These are phyloP conservation scores for Penicillium manginii DNA, from an alignment of 495 filamentous ascomycete species.

Conservation along the genomic window DNA sequence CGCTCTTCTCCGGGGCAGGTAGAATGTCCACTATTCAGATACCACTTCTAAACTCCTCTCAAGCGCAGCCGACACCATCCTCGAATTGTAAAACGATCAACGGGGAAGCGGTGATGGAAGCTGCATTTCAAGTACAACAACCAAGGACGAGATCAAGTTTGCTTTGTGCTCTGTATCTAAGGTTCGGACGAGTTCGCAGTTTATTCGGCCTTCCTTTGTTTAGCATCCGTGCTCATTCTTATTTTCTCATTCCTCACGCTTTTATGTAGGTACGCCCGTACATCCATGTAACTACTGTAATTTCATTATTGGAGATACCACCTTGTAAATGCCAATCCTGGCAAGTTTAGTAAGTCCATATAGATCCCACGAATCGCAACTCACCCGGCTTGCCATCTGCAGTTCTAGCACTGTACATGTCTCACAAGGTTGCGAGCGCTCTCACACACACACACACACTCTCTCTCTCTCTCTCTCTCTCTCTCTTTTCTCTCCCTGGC, in stretches of 20 bases:
- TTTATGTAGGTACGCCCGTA: no score
- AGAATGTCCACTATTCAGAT: background rate
- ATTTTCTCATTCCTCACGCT: background rate
- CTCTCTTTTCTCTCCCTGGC: background rate
- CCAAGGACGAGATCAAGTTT: background rate
- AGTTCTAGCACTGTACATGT: background rate
- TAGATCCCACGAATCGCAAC: background rate
- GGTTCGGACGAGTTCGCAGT: conserved; percentile 2
- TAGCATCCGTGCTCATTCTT: background rate
- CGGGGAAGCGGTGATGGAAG: background rate
- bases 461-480: no score
- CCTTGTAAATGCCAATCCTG: background rate
- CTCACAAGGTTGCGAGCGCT: background rate
- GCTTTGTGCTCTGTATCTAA: background rate
- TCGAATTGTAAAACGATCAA: background rate
- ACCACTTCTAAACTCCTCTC: background rate
- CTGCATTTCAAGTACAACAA: background rate
- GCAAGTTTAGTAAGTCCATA: no score
- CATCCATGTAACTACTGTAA: no score
- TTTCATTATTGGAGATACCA: no score
- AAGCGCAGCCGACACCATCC: background rate
- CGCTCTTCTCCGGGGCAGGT: background rate
- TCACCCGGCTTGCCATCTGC: background rate
- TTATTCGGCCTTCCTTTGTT: background rate
- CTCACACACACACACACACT: no score